A percentile compares a stretch with the other conserved stretches of the same genome.
Evolutionary conservation across 2,329 filamentous ascomycete genomes (phyloP).

Genomic region (Colletotrichum gloeosporioides): DNA sequence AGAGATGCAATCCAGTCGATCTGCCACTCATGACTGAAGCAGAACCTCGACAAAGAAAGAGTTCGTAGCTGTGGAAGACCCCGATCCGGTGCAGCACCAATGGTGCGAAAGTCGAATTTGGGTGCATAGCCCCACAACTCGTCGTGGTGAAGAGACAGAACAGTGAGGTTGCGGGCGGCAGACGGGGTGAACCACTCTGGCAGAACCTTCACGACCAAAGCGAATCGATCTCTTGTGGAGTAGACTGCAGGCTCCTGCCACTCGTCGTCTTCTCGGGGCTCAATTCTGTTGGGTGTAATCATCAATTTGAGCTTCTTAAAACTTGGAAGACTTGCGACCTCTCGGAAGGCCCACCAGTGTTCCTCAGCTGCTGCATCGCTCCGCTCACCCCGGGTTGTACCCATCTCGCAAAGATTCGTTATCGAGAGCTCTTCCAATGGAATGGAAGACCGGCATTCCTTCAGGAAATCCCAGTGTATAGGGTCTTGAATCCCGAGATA

Average conservation of each 20-base stretch:
- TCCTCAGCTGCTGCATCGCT: not conserved
- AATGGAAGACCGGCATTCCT: not conserved
- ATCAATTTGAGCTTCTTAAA: not conserved
- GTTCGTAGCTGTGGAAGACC: conserved; percentile 42
- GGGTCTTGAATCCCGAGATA: not conserved
- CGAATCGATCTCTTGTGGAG: not conserved
- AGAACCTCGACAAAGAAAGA: conserved; percentile 43
- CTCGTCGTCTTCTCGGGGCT: not conserved
- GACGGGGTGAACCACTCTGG: conserved; percentile 27
- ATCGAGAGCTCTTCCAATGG: not conserved
- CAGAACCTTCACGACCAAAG: conserved; percentile 22
- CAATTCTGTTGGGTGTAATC: not conserved
- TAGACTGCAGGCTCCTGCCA: not conserved
- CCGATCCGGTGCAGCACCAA: not conserved
- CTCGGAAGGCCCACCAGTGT: not conserved
- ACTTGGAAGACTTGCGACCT: not conserved
- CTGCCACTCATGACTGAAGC: conserved; percentile 50
- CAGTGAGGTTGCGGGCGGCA: conserved; percentile 28
- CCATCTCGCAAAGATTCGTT: not conserved
- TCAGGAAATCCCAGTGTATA: not conserved
- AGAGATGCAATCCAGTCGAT: conserved; percentile 50
- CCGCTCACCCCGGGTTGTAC: not conserved
- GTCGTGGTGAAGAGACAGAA: conserved; percentile 42
- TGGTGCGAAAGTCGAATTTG: conserved; percentile 35
- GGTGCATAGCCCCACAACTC: conserved; percentile 46